These are phyloP conservation scores for Quaeritorhiza haematococci DNA, from an alignment of 371 early-diverging fungal species.

Conservation along the genomic window DNA sequence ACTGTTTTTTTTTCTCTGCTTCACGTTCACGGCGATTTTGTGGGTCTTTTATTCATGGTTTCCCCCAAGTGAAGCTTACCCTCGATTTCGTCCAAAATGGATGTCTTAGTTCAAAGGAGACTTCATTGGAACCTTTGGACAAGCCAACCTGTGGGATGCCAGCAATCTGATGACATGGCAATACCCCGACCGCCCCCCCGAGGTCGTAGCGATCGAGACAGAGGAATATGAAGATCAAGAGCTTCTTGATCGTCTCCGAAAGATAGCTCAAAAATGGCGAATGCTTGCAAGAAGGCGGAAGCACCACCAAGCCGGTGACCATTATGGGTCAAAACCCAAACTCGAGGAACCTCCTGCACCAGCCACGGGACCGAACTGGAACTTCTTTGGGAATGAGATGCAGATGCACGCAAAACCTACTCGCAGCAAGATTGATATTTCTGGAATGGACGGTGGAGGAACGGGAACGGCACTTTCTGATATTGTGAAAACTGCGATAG, in stretches of 20 bases:
- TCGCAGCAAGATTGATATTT: neutral
- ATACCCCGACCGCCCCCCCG: conserved; percentile 24
- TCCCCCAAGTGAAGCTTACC: neutral
- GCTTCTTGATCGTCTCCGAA: neutral
- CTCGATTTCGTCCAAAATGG: neutral
- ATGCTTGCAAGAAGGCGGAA: neutral
- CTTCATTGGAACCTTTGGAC: conserved; percentile 43
- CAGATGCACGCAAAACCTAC: too few relatives aligned
- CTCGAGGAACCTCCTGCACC: too few relatives aligned
- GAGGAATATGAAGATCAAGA: neutral
- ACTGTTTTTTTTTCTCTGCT: neutral
- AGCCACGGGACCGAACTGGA: neutral
- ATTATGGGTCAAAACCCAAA: neutral
- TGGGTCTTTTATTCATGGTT: neutral
- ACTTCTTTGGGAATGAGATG: neutral
- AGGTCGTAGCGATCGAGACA: conserved; percentile 16
- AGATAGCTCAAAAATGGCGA: neutral
- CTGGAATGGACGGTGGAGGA: neutral
- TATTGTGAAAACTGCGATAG: neutral
- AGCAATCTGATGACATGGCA: conserved; percentile 18
- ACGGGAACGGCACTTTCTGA: too few relatives aligned
- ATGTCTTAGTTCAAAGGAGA: conserved; percentile 21
- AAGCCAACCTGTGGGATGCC: conserved; percentile 34
- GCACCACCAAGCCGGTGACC: too few relatives aligned
- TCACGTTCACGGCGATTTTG: too few relatives aligned